A percentile compares a stretch with the other conserved stretches of the same genome.
phyloP scores from a whole-genome alignment of 2,329 filamentous ascomycete genomes.

The Tolypocladium ovalisporum region DNA sequence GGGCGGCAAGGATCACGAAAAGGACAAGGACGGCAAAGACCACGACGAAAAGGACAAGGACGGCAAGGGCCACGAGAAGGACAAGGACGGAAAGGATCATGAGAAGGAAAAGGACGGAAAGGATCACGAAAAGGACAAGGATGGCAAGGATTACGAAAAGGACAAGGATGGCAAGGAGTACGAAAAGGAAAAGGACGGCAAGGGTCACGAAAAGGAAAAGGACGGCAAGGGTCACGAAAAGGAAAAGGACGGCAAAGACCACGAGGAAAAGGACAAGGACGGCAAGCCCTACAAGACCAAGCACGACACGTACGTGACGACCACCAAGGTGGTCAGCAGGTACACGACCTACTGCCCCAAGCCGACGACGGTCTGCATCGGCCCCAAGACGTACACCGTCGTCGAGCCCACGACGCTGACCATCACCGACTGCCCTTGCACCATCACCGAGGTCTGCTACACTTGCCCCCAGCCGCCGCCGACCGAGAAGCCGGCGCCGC shows the following conservation, averaged over 20 bases:
- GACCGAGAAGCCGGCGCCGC: constrained; percentile 3
- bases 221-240: neutral
- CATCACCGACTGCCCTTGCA: constrained; percentile 44
- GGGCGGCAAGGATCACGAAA: neutral
- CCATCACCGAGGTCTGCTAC: constrained; percentile 19
- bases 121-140: neutral
- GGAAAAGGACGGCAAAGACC: neutral
- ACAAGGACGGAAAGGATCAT: neutral
- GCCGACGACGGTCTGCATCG: constrained; percentile 40
- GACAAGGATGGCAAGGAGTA: neutral
- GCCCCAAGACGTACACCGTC: constrained; percentile 40
- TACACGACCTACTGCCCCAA: constrained; percentile 31
- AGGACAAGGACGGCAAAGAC: neutral
- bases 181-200: neutral
- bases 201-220: neutral
- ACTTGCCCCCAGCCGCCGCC: neutral
- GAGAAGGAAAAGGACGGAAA: neutral
- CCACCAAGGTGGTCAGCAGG: constrained; percentile 22
- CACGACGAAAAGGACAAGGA: neutral
- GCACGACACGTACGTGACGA: constrained; percentile 15
- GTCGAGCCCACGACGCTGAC: constrained; percentile 43
- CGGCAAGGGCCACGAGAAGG: neutral
- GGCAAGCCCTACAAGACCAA: neutral
- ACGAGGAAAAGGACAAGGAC: neutral
- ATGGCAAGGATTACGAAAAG: neutral